Evolutionary conservation across 1,284 basidiomycete genomes (phyloP).

Genomic region (Tremellales sp.): DNA sequence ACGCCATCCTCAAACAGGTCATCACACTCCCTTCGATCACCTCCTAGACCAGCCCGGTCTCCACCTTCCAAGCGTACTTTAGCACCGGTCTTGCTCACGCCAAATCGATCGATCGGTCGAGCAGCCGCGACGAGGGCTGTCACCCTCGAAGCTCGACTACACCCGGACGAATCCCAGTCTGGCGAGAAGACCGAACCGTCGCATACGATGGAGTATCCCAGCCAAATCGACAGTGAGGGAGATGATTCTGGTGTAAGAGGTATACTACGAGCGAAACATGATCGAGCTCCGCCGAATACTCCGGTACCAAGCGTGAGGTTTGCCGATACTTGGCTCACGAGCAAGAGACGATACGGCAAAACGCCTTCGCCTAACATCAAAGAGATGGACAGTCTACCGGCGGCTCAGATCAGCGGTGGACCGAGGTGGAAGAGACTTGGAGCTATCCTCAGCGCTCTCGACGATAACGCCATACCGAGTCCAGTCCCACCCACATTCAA

Average conservation of each 20-base stretch:
- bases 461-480: too few relatives aligned
- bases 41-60: too few relatives aligned
- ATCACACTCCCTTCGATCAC: too few relatives aligned
- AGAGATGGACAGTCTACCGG: too few relatives aligned
- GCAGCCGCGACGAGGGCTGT: neutral
- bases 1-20: too few relatives aligned
- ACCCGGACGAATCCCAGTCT: too few relatives aligned
- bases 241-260: neutral
- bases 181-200: too few relatives aligned
- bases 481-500: too few relatives aligned
- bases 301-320: neutral
- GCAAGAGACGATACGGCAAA: too few relatives aligned
- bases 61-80: too few relatives aligned
- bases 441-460: neutral
- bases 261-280: neutral
- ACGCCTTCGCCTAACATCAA: too few relatives aligned
- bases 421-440: neutral
- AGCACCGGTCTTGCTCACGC: neutral
- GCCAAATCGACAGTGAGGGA: neutral
- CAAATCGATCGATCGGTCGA: neutral
- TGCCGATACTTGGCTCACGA: neutral
- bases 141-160: neutral
- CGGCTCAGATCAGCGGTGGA: neutral
- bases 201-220: neutral
- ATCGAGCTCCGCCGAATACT: neutral